Conservation (phyloP, 2,329 filamentous ascomycete genomes). For the Ceratocystis ficicola region DNA sequence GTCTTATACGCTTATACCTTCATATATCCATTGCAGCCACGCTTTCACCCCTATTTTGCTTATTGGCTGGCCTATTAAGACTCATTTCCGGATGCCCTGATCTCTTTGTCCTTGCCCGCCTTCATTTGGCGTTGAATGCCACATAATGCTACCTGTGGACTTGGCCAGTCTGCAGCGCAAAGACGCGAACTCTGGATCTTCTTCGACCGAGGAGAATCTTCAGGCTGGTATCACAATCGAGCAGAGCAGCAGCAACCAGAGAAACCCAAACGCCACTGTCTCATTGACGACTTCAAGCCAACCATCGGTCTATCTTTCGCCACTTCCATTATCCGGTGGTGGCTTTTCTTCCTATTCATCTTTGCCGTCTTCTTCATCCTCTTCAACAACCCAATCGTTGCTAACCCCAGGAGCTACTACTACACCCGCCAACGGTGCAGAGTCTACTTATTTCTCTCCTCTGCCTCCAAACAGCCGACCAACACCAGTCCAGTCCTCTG, state of each 20-base stretch:
- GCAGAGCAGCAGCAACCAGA: background rate
- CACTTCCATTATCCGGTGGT: background rate
- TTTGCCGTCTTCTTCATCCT: background rate
- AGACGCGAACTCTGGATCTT: background rate
- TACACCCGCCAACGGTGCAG: background rate
- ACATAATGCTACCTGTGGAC: background rate
- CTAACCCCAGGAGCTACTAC: background rate
- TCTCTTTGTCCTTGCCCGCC: background rate
- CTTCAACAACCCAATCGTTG: background rate
- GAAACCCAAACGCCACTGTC: background rate
- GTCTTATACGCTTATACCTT: too few relatives aligned
- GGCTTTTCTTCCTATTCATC: background rate
- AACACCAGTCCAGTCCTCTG: too few relatives aligned
- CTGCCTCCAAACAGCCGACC: background rate
- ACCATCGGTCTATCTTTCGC: background rate
- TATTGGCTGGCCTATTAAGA: background rate
- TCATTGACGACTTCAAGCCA: background rate
- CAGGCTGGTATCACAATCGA: background rate
- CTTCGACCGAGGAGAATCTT: background rate
- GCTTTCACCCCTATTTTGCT: background rate
- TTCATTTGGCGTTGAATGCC: background rate
- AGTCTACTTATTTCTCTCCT: background rate
- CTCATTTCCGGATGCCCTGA: background rate
- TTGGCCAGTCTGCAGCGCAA: background rate
- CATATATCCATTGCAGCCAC: too few relatives aligned